Evolutionary conservation across 257 asterid species (phyloP), one percentile per base, ranked within the genome.

Genomic region (Paraleonurus japonicus): DNA sequence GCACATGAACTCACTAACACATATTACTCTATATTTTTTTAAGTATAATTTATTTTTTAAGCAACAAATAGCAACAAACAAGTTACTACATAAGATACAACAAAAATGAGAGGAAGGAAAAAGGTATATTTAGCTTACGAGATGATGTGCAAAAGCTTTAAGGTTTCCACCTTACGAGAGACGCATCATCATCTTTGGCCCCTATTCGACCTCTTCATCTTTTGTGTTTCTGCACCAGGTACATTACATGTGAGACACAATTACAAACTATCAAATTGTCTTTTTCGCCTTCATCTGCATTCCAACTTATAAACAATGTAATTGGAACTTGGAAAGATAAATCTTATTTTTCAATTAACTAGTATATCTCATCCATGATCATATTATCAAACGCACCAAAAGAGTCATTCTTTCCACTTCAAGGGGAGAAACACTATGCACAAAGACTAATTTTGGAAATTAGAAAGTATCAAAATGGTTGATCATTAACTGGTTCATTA

Each of bases 91-190:
- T 7, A 23, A 45, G 70, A 45, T 66, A 2, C 15, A 37, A 11
- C 20, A 33, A 8, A 11, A 51, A 62, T 3, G 53, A 37, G 45
- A 55, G 39, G 50, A 26, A 61, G n/a, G 58, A 19, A 69, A 20
- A 76, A 22, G 10, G 71, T 35, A 64, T 27, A n/a, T 63, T 23
- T 41, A 54, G 43, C 76, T 60, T 12, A 50, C 28, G 2, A 41
- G 65, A 13, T 33, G 65, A 67, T 26, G 65, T 23, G 50, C 63
- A 69, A 51, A 51, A 60, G 74, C 47, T 65, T 15, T 47, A 67
- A 58, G 74, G 81, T 71, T 65, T 69, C 70, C 28, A 20, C 24
- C n/a, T 39, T 24, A 65, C n/a, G 58, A 20, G 69, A 69, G 61
- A 69, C 1, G 11, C 58, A 5, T 45, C 65, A 65, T 76, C 75